Conservation (phyloP, 2,329 filamentous ascomycete genomes). For the Diaporthe ampelina region DNA sequence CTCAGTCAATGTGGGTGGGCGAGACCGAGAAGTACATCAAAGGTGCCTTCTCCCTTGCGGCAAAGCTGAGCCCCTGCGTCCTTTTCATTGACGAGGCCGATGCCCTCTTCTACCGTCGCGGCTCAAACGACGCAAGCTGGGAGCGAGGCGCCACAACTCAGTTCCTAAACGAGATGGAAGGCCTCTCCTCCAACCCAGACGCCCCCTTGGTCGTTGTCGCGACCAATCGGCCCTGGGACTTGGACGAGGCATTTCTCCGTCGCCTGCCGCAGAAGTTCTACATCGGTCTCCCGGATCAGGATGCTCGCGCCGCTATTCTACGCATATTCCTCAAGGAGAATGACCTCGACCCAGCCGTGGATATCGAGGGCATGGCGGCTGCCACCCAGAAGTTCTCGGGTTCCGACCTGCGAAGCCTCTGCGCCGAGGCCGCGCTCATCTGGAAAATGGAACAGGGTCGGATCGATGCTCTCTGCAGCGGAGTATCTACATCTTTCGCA, state of each 20-base stretch:
- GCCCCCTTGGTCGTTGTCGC: not conserved
- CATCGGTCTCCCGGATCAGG: not conserved
- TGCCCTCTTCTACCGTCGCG: slow-evolving; percentile 37
- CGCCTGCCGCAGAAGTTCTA: slow-evolving; percentile 17
- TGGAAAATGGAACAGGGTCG: slow-evolving; percentile 12
- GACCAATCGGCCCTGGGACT: slow-evolving; percentile 14
- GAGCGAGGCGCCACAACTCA: not conserved
- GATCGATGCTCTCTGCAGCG: slow-evolving; percentile 2
- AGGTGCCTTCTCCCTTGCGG: slow-evolving; percentile 46
- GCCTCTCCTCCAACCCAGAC: not conserved
- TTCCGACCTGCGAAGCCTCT: slow-evolving; percentile 3
- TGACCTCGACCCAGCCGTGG: slow-evolving; percentile 7
- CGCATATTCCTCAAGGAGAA: not conserved
- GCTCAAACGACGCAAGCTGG: not conserved
- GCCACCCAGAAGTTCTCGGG: not conserved
- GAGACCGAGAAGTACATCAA: slow-evolving; percentile 48
- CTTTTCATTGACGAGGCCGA: slow-evolving; percentile 51
- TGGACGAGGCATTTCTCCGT: slow-evolving; percentile 11
- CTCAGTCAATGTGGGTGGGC: slow-evolving; percentile 43
- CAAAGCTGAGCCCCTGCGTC: slow-evolving; percentile 47
- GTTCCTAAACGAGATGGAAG: slow-evolving; percentile 24
- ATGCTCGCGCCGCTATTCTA: slow-evolving; percentile 9
- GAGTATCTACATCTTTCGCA: not conserved
- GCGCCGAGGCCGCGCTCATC: slow-evolving; percentile 16
- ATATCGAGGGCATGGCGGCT: slow-evolving; percentile 10